phyloP scores from a whole-genome alignment of 1,284 basidiomycete genomes.

The Volvariella surrecta region DNA sequence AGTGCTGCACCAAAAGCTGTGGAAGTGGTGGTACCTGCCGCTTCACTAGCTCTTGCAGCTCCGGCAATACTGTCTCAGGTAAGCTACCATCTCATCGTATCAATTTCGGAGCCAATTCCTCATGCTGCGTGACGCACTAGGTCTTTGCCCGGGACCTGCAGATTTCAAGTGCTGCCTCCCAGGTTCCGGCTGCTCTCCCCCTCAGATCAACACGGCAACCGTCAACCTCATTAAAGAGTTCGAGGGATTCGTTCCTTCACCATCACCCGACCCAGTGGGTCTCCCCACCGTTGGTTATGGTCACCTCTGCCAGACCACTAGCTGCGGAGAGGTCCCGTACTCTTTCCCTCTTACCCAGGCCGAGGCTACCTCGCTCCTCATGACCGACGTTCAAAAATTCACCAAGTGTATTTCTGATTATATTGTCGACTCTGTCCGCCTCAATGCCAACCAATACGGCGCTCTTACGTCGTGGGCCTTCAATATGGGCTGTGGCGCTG shows the following conservation, averaged over 20 bases:
- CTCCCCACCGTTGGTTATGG: conserved; percentile 26
- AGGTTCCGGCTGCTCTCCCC: conserved; percentile 9
- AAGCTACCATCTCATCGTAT: not conserved
- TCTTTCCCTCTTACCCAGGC: conserved; percentile 22
- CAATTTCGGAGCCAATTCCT: not conserved
- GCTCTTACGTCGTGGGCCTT: conserved; percentile 13
- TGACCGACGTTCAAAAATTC: conserved; percentile 9
- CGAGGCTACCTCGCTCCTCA: conserved; percentile 21
- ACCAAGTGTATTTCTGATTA: conserved; percentile 11
- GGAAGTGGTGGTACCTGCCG: conserved; percentile 16
- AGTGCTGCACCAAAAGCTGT: conserved; percentile 20
- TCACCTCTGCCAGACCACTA: conserved; percentile 21
- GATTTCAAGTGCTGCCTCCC: conserved; percentile 18
- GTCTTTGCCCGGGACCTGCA: conserved; percentile 17
- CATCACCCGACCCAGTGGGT: conserved; percentile 24
- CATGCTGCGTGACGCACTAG: conserved; percentile 5
- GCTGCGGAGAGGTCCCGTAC: conserved; percentile 21
- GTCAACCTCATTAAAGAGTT: conserved; percentile 21
- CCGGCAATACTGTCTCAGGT: conserved; percentile 7
- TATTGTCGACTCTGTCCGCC: conserved; percentile 9
- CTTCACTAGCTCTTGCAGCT: conserved; percentile 7
- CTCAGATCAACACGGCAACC: conserved; percentile 19
- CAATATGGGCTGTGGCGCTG: conserved; percentile 12
- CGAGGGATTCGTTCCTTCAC: conserved; percentile 24
- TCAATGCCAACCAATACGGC: conserved; percentile 14